Evolutionary conservation across 129 eudicot genomes (phyloP).

Genomic region (Helichrysum umbraculigerum): DNA sequence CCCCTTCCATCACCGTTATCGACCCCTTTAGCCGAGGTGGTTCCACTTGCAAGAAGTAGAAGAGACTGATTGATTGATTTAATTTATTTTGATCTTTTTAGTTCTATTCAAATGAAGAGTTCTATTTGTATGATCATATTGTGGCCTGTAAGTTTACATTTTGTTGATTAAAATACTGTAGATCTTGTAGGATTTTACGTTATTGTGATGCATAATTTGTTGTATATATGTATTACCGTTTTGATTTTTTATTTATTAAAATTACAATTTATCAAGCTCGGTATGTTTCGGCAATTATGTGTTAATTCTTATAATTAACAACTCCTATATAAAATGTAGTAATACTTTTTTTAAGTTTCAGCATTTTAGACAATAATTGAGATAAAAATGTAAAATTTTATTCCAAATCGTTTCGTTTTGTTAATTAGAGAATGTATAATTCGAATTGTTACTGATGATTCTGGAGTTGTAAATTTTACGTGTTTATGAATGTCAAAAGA

Average conservation of each 20-base stretch:
- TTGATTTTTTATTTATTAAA: neutral
- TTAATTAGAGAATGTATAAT: too few species aligned
- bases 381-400: too few species aligned
- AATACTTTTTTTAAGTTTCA: neutral
- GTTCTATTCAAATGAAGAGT: constrained; percentile 8
- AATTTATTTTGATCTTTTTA: constrained; percentile 12
- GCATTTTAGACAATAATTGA: neutral
- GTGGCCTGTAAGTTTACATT: constrained; percentile 13
- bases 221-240: constrained; percentile 7
- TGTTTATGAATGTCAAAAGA: neutral
- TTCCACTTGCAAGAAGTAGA: constrained; percentile 58
- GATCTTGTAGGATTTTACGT: constrained; percentile 23
- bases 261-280: neutral
- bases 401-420: too few species aligned
- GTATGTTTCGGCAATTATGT: neutral
- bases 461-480: neutral
- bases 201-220: constrained; percentile 4
- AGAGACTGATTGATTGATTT: constrained; percentile 26
- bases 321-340: neutral
- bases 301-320: too few species aligned
- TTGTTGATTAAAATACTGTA: constrained; percentile 1
- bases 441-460: too few species aligned
- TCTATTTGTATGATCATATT: neutral
- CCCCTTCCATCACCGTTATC: constrained; percentile 82
- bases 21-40: constrained; percentile 91